Conservation (phyloP, 805 yeast species). For the Pichia heedii region DNA sequence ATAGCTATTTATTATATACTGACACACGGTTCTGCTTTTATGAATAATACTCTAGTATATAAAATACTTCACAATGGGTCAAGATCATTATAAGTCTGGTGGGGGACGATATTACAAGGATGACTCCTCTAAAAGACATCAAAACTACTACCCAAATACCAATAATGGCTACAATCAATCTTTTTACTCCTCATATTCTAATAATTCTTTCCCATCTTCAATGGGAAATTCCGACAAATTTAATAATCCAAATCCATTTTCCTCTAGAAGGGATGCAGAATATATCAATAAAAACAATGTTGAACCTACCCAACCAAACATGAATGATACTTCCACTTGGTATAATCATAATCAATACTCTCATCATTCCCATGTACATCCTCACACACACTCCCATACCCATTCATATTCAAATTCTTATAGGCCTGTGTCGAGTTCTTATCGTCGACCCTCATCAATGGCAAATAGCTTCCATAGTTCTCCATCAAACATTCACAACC, state of each 20-base stretch:
- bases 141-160: slow-evolving; percentile 16
- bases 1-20: too few species aligned
- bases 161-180: slow-evolving; percentile 5
- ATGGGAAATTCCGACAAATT: not conserved
- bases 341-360: not conserved
- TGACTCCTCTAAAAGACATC: slow-evolving; percentile 16
- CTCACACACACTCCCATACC: not conserved
- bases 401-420: not conserved
- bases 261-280: slow-evolving; percentile 7
- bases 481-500: not conserved
- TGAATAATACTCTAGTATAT: too few species aligned
- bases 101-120: slow-evolving; percentile 19
- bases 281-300: not conserved
- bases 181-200: slow-evolving; percentile 11
- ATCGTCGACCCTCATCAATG: slow-evolving; percentile 6
- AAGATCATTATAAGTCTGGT: slow-evolving; percentile 7
- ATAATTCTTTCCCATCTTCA: slow-evolving; percentile 22
- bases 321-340: not conserved
- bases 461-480: not conserved
- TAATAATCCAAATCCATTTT: not conserved
- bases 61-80: slow-evolving; percentile 2
- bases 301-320: not conserved
- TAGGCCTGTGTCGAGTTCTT: not conserved
- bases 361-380: not conserved
- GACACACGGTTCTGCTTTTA: not conserved